Evolutionary conservation across 2,329 filamentous ascomycete species (phyloP).

Genomic region (Leptodontidium sp.): DNA sequence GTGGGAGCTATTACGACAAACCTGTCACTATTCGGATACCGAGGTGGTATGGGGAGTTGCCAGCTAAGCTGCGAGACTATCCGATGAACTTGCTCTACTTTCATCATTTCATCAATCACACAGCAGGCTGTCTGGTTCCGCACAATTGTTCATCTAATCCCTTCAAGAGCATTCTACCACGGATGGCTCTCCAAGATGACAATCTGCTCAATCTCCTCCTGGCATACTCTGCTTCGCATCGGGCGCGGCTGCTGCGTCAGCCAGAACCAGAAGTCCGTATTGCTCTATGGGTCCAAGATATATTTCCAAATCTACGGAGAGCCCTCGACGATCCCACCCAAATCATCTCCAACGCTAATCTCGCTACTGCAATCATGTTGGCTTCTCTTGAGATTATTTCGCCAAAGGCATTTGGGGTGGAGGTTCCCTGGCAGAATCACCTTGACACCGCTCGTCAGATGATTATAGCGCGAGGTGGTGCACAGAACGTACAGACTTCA

Average conservation of each 20-base stretch:
- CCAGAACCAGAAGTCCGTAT: conserved; percentile 80
- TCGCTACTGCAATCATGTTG: conserved; percentile 86
- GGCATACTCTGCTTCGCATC: conserved; percentile 85
- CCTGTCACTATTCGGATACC: conserved; percentile 69
- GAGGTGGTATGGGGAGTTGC: conserved; percentile 57
- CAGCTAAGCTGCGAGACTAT: conserved; percentile 67
- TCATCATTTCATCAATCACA: conserved; percentile 79
- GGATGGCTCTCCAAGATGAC: conserved; percentile 72
- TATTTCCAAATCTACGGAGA: conserved; percentile 75
- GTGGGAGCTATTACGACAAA: conserved; percentile 73
- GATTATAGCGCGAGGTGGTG: conserved; percentile 71
- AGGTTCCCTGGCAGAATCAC: conserved; percentile 82
- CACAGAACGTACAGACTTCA: conserved; percentile 56
- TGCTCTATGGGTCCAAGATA: conserved; percentile 80
- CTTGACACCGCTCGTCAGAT: conserved; percentile 78
- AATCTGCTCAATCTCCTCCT: conserved; percentile 80
- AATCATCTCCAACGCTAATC: conserved; percentile 74
- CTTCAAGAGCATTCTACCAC: conserved; percentile 58
- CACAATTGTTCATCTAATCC: conserved; percentile 62
- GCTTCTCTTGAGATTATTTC: conserved; percentile 85
- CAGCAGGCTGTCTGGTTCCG: conserved; percentile 66
- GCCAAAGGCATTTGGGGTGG: conserved; percentile 81
- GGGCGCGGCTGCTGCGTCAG: conserved; percentile 76
- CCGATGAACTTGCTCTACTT: conserved; percentile 76
- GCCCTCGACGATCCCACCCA: conserved; percentile 68